Conservation (phyloP, 305 asterid species). For the Fraxinus angustifolia region DNA sequence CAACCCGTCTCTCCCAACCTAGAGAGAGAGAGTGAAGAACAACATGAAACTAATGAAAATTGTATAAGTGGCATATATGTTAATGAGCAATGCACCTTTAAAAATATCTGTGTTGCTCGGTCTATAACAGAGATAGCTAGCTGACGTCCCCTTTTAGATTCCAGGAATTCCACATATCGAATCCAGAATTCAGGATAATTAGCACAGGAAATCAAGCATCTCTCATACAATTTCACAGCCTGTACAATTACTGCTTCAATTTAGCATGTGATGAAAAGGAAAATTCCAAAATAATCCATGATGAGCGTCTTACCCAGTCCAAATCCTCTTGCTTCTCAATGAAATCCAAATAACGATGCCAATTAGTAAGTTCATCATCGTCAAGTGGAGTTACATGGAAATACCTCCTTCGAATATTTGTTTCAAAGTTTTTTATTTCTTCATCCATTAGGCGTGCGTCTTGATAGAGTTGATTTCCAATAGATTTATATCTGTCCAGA, state of each 20-base stretch:
- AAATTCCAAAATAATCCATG: constrained; percentile 10
- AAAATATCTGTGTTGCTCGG: constrained; percentile 67
- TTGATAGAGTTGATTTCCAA: constrained; percentile 64
- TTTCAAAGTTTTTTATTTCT: constrained; percentile 61
- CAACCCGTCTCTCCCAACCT: background rate
- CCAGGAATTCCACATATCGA: constrained; percentile 81
- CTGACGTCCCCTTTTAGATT: constrained; percentile 73
- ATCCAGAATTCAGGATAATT: constrained; percentile 86
- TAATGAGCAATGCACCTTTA: constrained; percentile 45
- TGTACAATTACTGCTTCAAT: constrained; percentile 27
- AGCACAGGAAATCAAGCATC: constrained; percentile 93
- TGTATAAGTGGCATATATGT: background rate
- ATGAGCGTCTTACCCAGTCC: constrained; percentile 51
- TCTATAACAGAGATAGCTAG: constrained; percentile 65
- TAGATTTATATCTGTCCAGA: constrained; percentile 51
- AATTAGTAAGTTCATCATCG: constrained; percentile 60
- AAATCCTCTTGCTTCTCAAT: constrained; percentile 70
- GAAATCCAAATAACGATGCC: constrained; percentile 86
- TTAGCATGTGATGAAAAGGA: background rate
- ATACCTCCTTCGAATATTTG: constrained; percentile 54
- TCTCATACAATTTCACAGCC: constrained; percentile 77
- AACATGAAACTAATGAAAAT: background rate
- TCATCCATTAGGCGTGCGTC: constrained; percentile 58
- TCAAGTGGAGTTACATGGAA: constrained; percentile 65
- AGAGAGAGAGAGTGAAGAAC: background rate